Evolutionary conservation across 2,329 filamentous ascomycete species (phyloP).

Genomic region (Peltaster fructicola): DNA sequence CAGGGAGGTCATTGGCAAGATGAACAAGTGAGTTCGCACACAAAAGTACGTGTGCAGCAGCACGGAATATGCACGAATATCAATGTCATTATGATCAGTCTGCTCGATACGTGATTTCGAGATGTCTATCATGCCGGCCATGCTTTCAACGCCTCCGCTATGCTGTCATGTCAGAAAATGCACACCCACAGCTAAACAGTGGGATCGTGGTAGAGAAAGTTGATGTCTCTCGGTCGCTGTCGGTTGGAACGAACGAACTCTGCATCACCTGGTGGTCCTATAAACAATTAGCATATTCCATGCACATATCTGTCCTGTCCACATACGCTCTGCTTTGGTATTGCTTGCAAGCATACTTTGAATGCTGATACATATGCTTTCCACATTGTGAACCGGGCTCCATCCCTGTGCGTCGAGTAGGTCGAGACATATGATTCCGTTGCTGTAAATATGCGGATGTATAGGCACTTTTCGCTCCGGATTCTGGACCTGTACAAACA

Average conservation of each 20-base stretch:
- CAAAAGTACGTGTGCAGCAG: too few relatives aligned
- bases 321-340: slow-evolving; percentile 59
- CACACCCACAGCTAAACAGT: too few relatives aligned
- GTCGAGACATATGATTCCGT: slow-evolving; percentile 96
- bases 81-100: too few relatives aligned
- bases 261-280: slow-evolving; percentile 60
- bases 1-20: slow-evolving; percentile 61
- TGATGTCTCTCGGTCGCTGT: slow-evolving; percentile 68
- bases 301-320: neutral
- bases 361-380: slow-evolving; percentile 90
- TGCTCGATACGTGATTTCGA: too few relatives aligned
- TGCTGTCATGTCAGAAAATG: too few relatives aligned
- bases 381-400: slow-evolving; percentile 93
- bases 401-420: slow-evolving; percentile 75
- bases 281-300: slow-evolving; percentile 3
- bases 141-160: too few relatives aligned
- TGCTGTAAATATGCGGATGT: slow-evolving; percentile 95
- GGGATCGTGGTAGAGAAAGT: slow-evolving; percentile 88
- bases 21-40: too few relatives aligned
- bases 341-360: slow-evolving; percentile 98
- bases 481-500: slow-evolving; percentile 49
- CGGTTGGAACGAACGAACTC: slow-evolving; percentile 73
- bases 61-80: too few relatives aligned
- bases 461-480: slow-evolving; percentile 55
- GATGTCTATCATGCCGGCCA: too few relatives aligned